Conservation (phyloP, 805 yeast genomes). For the Tetrapisispora iriomotensis region DNA sequence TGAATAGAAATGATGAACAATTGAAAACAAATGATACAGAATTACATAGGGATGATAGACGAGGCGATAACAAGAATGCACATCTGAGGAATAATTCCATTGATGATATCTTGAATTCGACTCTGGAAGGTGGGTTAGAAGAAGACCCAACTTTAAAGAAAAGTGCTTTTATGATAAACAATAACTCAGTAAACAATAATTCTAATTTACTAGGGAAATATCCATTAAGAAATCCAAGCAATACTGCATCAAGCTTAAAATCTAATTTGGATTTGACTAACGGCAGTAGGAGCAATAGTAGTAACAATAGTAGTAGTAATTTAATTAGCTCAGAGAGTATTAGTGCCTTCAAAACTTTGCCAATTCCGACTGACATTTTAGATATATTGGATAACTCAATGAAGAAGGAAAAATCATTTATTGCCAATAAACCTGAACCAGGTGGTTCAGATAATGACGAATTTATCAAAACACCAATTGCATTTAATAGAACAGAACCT, state of each 20-base stretch:
- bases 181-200: not conserved
- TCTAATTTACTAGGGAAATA: slow-evolving; percentile 13
- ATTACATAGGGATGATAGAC: slow-evolving; percentile 2
- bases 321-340: not conserved
- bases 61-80: not conserved
- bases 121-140: slow-evolving; percentile 7
- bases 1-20: too few species aligned
- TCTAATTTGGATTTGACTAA: not conserved
- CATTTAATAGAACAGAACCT: slow-evolving; percentile 7
- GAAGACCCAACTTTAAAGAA: slow-evolving; percentile 3
- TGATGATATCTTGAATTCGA: slow-evolving; percentile 18
- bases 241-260: not conserved
- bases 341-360: not conserved
- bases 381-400: slow-evolving; percentile 2
- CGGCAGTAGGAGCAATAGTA: not conserved
- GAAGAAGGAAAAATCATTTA: too few species aligned
- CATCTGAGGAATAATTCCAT: slow-evolving; percentile 15
- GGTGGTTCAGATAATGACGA: not conserved
- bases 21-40: not conserved
- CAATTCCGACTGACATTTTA: not conserved
- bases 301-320: not conserved
- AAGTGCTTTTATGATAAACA: not conserved
- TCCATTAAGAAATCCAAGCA: slow-evolving; percentile 14
- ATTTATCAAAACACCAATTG: slow-evolving; percentile 6
- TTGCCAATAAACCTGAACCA: not conserved